A percentile compares a stretch with the other conserved stretches of the same genome.
phyloP scores from a whole-genome alignment of 805 yeast genomes.

The Metschnikowia drakensbergensis region DNA sequence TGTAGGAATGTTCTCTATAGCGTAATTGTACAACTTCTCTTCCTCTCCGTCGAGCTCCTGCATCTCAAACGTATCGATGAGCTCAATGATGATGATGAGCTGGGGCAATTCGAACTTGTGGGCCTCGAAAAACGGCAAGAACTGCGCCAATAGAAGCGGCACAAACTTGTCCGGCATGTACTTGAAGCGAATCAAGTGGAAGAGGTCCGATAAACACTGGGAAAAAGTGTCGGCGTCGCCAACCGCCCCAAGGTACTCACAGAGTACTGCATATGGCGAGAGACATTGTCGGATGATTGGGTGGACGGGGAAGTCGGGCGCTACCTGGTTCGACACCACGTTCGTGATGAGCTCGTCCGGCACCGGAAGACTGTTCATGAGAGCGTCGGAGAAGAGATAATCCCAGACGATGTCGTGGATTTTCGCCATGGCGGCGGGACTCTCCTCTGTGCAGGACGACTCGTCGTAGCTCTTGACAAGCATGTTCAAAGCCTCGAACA shows the following conservation, averaged over 20 bases:
- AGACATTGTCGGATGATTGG: slow-evolving; percentile 64
- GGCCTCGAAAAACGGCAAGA: slow-evolving; percentile 37
- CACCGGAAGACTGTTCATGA: slow-evolving; percentile 49
- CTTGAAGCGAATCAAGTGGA: slow-evolving; percentile 43
- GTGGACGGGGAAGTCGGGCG: slow-evolving; percentile 35
- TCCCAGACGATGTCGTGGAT: slow-evolving; percentile 54
- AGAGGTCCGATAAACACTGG: slow-evolving; percentile 42
- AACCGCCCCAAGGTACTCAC: slow-evolving; percentile 42
- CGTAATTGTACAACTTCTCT: slow-evolving; percentile 29
- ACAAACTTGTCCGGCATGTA: slow-evolving; percentile 46
- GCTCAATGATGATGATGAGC: slow-evolving; percentile 26
- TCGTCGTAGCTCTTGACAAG: slow-evolving; percentile 60
- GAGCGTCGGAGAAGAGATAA: slow-evolving; percentile 55
- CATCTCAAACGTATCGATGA: slow-evolving; percentile 35
- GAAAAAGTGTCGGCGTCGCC: slow-evolving; percentile 6
- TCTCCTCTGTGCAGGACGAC: slow-evolving; percentile 12
- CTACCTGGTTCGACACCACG: slow-evolving; percentile 37
- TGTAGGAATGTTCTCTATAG: slow-evolving; percentile 22
- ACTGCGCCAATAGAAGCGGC: slow-evolving; percentile 48
- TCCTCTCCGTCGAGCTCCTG: slow-evolving; percentile 28
- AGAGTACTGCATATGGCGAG: slow-evolving; percentile 66
- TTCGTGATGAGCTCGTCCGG: slow-evolving; percentile 56
- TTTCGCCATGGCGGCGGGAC: slow-evolving; percentile 37
- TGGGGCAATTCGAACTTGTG: slow-evolving; percentile 21
- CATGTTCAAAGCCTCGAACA: slow-evolving; percentile 61